Evolutionary conservation across 768 basidiomycete species (phyloP).

Genomic region (Fistulinella prunicolor): DNA sequence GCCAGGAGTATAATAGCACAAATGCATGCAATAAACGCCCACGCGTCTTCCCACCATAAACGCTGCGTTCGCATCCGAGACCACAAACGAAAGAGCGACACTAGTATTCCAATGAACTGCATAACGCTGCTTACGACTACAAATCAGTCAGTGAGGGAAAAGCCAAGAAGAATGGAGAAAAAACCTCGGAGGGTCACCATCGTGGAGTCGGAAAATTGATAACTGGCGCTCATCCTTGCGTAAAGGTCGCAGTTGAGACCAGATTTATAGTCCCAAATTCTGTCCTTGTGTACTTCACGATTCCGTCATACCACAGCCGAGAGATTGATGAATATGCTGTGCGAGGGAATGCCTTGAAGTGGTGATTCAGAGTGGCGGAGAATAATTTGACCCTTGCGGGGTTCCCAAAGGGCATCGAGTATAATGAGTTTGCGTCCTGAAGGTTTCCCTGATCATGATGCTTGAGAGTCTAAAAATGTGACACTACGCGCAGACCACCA

Average conservation of each 20-base stretch:
- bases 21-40: constrained; percentile 9
- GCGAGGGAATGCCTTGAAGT: no score
- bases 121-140: constrained; percentile 7
- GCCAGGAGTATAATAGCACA: constrained; percentile 5
- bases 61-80: constrained; percentile 16
- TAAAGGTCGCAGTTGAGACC: neutral
- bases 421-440: no score
- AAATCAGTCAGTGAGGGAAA: constrained; percentile 2
- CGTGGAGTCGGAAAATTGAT: constrained; percentile 13
- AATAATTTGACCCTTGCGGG: no score
- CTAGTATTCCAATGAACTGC: constrained; percentile 12
- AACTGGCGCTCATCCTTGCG: constrained; percentile 4
- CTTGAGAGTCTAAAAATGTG: no score
- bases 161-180: neutral
- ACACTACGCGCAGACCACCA: no score
- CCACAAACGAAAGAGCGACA: constrained; percentile 17
- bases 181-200: constrained; percentile 12
- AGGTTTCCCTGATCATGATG: no score
- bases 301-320: constrained; percentile 2
- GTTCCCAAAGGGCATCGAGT: no score
- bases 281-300: neutral
- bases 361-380: no score
- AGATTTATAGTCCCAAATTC: constrained; percentile 6
- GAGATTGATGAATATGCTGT: neutral
- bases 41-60: constrained; percentile 25